Conservation (phyloP, 306 rosid genomes). For the Prunus dulcis region DNA sequence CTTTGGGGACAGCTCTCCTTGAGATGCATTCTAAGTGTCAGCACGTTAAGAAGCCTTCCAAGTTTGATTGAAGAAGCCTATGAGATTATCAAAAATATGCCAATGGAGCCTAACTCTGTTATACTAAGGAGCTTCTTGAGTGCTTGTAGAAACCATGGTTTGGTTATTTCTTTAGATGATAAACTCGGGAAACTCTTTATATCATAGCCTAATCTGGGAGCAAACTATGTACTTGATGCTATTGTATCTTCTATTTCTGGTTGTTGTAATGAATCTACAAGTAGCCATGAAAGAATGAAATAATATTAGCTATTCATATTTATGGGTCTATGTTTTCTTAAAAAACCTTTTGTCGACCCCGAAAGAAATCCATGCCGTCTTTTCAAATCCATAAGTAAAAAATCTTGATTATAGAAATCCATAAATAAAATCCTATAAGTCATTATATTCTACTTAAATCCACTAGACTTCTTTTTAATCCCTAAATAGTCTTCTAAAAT, state of each 20-base stretch:
- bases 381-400: no score
- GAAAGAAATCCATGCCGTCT: no score
- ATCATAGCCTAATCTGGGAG: slow-evolving; percentile 50
- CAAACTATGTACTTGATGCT: slow-evolving; percentile 57
- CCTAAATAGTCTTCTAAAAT: no score
- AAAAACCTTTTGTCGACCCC: no score
- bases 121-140: slow-evolving; percentile 55
- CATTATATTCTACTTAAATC: no score
- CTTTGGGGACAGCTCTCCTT: slow-evolving; percentile 52
- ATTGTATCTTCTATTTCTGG: slow-evolving; percentile 39
- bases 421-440: no score
- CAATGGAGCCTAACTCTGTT: slow-evolving; percentile 48
- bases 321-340: no score
- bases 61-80: slow-evolving; percentile 47
- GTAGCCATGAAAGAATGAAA: slow-evolving; percentile 40
- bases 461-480: no score
- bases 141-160: slow-evolving; percentile 45
- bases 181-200: slow-evolving; percentile 30
- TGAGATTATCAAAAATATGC: slow-evolving; percentile 48
- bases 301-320: no score
- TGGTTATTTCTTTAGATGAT: slow-evolving; percentile 39
- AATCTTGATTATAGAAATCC: no score
- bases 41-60: slow-evolving; percentile 28
- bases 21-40: slow-evolving; percentile 61
- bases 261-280: slow-evolving; percentile 48